These are phyloP conservation scores for Triticum monococcum DNA, from an alignment of 176 grass and related monocot species.

Conservation along the genomic window DNA sequence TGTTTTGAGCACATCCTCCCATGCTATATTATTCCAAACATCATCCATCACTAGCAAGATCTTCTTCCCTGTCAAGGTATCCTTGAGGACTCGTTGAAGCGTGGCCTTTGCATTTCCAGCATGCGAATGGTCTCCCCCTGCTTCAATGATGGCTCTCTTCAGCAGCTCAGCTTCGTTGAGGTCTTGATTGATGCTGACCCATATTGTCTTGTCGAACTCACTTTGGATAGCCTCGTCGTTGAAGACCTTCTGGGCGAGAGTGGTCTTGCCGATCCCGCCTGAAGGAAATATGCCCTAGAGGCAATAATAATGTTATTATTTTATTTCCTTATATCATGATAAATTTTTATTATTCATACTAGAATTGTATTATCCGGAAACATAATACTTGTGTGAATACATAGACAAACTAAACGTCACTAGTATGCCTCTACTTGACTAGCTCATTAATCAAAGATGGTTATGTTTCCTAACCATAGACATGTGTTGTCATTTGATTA, in stretches of 20 bases:
- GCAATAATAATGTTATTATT: too few relatives aligned
- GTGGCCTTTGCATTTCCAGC: slow-evolving; percentile 3
- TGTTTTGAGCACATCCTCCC: slow-evolving; percentile 5
- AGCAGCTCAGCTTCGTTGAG: not conserved
- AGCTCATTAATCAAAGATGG: too few relatives aligned
- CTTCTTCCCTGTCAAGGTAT: not conserved
- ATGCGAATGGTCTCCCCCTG: not conserved
- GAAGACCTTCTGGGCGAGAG: not conserved
- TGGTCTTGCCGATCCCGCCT: not conserved
- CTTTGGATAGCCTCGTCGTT: not conserved
- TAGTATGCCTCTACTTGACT: too few relatives aligned
- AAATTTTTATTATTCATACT: too few relatives aligned
- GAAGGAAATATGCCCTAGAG: too few relatives aligned
- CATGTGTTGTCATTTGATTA: too few relatives aligned
- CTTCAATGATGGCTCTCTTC: not conserved
- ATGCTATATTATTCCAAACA: not conserved
- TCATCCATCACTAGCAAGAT: slow-evolving; percentile 9
- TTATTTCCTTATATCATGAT: too few relatives aligned
- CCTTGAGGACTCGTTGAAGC: not conserved
- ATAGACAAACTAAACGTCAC: too few relatives aligned
- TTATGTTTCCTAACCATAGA: too few relatives aligned
- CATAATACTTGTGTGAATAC: too few relatives aligned
- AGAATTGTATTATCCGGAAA: too few relatives aligned
- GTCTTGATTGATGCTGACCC: not conserved
- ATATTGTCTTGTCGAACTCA: not conserved